Conservation (phyloP, 2,329 filamentous ascomycete genomes). For the Tetracladium maxilliforme region DNA sequence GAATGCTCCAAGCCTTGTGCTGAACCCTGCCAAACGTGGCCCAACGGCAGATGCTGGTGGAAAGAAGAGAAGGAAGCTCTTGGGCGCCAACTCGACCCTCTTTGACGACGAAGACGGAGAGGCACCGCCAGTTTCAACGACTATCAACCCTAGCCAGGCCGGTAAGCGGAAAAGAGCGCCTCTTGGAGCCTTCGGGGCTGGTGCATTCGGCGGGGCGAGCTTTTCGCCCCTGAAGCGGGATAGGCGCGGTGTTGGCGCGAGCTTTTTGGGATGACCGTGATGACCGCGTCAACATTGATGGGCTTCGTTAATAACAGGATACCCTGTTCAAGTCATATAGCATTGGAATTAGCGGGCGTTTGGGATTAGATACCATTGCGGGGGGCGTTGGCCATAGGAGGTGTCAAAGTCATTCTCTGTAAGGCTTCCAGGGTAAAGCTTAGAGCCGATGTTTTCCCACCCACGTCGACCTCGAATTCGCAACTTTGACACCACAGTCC, state of each 20-base stretch:
- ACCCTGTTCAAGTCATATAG: too few species aligned
- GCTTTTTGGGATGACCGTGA: constrained; percentile 36
- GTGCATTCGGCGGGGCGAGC: constrained; percentile 33
- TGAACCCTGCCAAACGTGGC: constrained; percentile 16
- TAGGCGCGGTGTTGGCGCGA: constrained; percentile 44
- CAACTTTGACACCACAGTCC: too few species aligned
- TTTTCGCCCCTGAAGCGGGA: constrained; percentile 67
- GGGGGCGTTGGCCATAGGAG: too few species aligned
- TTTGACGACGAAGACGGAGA: constrained; percentile 58
- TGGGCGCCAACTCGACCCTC: constrained; percentile 47
- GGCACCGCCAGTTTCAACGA: constrained; percentile 11
- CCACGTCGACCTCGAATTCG: too few species aligned
- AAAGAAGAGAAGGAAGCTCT: constrained; percentile 62
- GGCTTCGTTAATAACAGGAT: too few species aligned
- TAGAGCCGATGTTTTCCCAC: too few species aligned
- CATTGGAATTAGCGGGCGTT: too few species aligned
- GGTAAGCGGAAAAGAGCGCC: constrained; percentile 13
- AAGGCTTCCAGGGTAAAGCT: too few species aligned
- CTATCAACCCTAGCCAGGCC: constrained; percentile 7
- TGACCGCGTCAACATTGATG: too few species aligned
- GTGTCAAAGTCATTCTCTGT: too few species aligned
- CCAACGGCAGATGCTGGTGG: constrained; percentile 16
- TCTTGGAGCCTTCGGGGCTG: constrained; percentile 9
- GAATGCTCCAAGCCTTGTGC: too few species aligned
- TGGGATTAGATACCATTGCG: too few species aligned